Conservation (phyloP, 2,329 filamentous ascomycete species). For the Aspergillus calidoustus region DNA sequence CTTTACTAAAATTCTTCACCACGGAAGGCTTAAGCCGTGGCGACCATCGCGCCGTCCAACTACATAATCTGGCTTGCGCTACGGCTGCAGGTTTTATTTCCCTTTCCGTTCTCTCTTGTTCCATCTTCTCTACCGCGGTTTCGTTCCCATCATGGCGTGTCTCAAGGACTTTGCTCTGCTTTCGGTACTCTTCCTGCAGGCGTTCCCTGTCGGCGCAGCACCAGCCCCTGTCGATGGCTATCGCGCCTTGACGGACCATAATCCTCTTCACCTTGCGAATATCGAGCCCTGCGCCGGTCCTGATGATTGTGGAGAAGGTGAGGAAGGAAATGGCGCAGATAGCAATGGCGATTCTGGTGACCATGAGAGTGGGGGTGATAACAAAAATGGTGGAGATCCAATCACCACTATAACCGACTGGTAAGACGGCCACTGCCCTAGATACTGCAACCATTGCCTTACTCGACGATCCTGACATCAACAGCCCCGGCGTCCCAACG, state of each 20-base stretch:
- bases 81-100: background rate
- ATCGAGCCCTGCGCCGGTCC: background rate
- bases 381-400: background rate
- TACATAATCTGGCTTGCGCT: background rate
- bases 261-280: background rate
- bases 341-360: background rate
- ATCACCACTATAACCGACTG: background rate
- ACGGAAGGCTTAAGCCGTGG: background rate
- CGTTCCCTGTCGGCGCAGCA: background rate
- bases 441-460: background rate
- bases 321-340: background rate
- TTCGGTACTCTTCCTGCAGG: background rate
- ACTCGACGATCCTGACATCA: background rate
- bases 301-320: background rate
- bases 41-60: background rate
- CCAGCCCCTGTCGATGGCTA: background rate
- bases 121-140: background rate
- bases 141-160: background rate
- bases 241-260: background rate
- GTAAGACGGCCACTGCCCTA: background rate
- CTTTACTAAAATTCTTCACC: background rate
- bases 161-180: background rate
- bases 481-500: background rate
- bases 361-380: background rate
- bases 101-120: background rate